Evolutionary conservation across 768 basidiomycete genomes (phyloP), one percentile per base, ranked within the genome.

Genomic region (Saitozyma podzolica): DNA sequence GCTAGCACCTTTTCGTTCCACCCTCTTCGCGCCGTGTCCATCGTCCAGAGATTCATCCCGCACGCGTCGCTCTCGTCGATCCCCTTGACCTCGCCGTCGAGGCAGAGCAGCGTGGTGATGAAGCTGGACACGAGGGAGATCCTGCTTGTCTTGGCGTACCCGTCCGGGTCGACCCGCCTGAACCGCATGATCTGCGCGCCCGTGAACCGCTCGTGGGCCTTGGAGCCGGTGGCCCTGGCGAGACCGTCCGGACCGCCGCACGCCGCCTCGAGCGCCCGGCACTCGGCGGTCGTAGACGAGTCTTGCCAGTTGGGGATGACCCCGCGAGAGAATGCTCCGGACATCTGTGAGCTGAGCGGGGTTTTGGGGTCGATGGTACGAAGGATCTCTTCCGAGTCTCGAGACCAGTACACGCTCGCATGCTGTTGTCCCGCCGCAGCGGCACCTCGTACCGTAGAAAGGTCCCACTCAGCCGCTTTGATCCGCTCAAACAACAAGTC

Each of bases 271-370:
- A 93, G 80, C 61, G 82, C 84, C 59, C 81, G 80, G 73, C 91
- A 93, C 68, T 92, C 90, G 49, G 80, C 79, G 0, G 86, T 87
- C 0, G 91, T 92, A 0, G 90, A 91, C 1, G 90, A 90, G 78
- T 93, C 92, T 76, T 93, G 91, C 91, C 92, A 94, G 72, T 92
- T 92, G 9, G 91, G 90, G 4, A 88, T 85, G 64, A 83, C 83
- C 1, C 82, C 82, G 11, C 86, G 79, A 7, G 89, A 86, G 77
- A 92, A 91, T 3, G 90, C 90, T 8, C 72, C 75, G 84, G 85
- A 20, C 43, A 92, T 80, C 67, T 91, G 89, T 3, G 84, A 82
- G 9, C 81, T 80, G 9, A 92, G 80, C 0, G 84, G 74, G 56
- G 83, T 79, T 9, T 75, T 64, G 0, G 86, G 68, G 74, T 87